phyloP scores from a whole-genome alignment of 306 rosid species.

The Citrullus amarus region DNA sequence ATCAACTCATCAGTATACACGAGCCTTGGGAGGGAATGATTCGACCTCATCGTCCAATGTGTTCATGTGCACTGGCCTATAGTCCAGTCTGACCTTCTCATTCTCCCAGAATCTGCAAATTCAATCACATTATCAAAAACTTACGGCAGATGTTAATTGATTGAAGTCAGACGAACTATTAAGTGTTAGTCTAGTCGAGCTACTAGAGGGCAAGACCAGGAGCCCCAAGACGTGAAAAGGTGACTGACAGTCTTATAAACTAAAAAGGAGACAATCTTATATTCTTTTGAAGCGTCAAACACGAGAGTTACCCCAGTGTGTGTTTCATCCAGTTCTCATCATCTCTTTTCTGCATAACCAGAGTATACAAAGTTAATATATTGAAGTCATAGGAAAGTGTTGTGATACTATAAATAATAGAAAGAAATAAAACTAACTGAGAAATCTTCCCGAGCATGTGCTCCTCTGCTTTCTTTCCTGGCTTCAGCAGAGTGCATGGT shows the following conservation, averaged over 20 bases:
- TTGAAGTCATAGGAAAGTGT: not conserved
- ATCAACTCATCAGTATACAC: constrained; percentile 46
- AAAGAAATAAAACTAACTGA: constrained; percentile 27
- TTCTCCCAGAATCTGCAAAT: constrained; percentile 77
- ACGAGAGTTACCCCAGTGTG: constrained; percentile 66
- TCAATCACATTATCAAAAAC: not conserved
- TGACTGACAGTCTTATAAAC: not conserved
- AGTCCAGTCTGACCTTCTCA: constrained; percentile 65
- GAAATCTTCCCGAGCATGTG: constrained; percentile 91
- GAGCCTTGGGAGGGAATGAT: constrained; percentile 93
- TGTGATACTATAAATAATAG: not conserved
- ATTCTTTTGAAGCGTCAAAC: not conserved
- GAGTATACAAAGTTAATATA: constrained; percentile 9
- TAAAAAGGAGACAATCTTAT: not conserved
- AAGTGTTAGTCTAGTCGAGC: not conserved
- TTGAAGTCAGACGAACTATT: not conserved
- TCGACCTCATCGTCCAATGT: constrained; percentile 80
- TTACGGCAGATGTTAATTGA: not conserved
- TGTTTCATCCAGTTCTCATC: constrained; percentile 92
- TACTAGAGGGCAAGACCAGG: not conserved
- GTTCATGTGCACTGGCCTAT: constrained; percentile 91
- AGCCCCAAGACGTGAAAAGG: not conserved
- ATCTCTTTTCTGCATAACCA: constrained; percentile 73
- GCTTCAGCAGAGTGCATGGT: constrained; percentile 97
- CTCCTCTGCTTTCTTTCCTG: constrained; percentile 93